Evolutionary conservation across 129 eudicot genomes (phyloP).

Genomic region (Glebionis coronaria): DNA sequence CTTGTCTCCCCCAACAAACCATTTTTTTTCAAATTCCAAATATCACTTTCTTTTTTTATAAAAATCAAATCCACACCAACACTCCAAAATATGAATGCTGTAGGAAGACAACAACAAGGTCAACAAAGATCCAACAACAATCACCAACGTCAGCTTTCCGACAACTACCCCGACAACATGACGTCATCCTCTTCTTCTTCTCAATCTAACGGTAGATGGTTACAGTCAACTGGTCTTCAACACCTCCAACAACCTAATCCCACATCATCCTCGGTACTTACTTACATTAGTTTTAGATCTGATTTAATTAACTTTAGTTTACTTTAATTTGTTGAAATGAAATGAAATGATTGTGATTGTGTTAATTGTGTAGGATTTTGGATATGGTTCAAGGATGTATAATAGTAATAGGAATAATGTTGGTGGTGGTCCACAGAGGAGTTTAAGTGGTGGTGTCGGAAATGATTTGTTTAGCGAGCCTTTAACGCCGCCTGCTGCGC

Average conservation of each 20-base stretch:
- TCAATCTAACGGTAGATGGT: conserved; percentile 80
- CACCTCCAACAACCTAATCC: conserved; percentile 64
- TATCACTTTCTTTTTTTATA: conserved; percentile 1
- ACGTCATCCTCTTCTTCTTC: conserved; percentile 30
- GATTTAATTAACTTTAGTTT: conserved; percentile 6
- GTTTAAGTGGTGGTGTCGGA: conserved; percentile 64
- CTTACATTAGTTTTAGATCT: too few relatives aligned
- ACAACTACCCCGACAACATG: conserved; percentile 57
- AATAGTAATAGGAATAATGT: conserved; percentile 36
- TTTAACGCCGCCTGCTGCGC: conserved; percentile 64
- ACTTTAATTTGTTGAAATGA: too few relatives aligned
- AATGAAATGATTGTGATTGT: too few relatives aligned
- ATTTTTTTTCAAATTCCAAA: conserved; percentile 33
- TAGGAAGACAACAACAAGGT: conserved; percentile 45
- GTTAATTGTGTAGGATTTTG: conserved; percentile 74
- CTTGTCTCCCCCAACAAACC: conserved; percentile 16
- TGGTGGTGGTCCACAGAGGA: conserved; percentile 45
- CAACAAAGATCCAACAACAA: conserved; percentile 86
- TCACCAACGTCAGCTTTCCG: conserved; percentile 91
- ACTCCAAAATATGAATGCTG: conserved; percentile 53
- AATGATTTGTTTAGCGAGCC: conserved; percentile 69
- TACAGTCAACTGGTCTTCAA: conserved; percentile 88
- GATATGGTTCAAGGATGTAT: conserved; percentile 67
- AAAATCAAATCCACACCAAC: conserved; percentile 15
- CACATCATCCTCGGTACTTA: conserved; percentile 44